Conservation (phyloP, 495 filamentous ascomycete species). For the Aspergillus diversus region DNA sequence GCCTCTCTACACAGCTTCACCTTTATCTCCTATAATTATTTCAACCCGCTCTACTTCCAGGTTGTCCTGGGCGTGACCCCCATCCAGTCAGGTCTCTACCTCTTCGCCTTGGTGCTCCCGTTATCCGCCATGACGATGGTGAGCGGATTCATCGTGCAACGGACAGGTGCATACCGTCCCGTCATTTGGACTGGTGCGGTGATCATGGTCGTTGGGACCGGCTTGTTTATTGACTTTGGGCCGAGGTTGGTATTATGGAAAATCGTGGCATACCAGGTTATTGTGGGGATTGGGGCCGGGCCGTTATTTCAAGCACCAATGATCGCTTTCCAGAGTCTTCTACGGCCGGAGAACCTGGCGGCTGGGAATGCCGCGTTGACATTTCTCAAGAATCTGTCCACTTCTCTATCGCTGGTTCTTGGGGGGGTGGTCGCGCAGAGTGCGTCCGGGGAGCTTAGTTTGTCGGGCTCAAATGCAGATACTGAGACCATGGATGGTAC, state of each 20-base stretch:
- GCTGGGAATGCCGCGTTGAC: not conserved
- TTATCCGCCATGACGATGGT: not conserved
- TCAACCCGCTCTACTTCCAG: conserved; percentile 13
- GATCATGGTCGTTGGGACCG: not conserved
- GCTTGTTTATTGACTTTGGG: conserved; percentile 4
- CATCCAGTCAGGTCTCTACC: conserved; percentile 3
- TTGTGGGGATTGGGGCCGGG: not conserved
- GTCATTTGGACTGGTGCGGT: conserved; percentile 7
- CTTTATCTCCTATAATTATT: conserved; percentile 11
- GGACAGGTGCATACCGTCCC: not conserved
- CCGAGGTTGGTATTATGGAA: not conserved
- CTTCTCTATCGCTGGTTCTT: not conserved
- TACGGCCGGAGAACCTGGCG: not conserved
- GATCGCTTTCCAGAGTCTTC: not conserved
- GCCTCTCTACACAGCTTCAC: not conserved
- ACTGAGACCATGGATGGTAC: not conserved
- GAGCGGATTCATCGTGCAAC: conserved; percentile 2
- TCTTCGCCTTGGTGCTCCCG: not conserved
- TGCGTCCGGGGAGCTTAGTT: not conserved
- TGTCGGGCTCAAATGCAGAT: not conserved
- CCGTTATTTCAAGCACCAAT: conserved; percentile 14
- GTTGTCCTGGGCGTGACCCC: conserved; percentile 5
- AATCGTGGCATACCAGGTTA: conserved; percentile 7
- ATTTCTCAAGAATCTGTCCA: conserved; percentile 2
- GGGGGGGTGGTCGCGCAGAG: conserved; percentile 18